Evolutionary conservation across 73 alveolate genomes (phyloP), one percentile per base, ranked within the genome.

Genomic region (Paramecium sexaurelia): DNA sequence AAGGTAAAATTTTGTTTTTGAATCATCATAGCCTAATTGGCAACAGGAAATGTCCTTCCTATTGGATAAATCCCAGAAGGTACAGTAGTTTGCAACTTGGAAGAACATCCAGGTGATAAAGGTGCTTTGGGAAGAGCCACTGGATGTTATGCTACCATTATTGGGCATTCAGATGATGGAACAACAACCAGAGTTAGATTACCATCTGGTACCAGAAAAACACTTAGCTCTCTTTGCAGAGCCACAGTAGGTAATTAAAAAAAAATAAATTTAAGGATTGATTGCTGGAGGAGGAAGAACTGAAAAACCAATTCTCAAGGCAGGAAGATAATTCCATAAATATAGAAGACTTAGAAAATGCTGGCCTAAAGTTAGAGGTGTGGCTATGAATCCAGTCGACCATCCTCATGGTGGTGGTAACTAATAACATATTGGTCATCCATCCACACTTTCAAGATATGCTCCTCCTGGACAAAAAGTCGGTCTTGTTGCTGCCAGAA

Each of bases 211-310:
- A 61, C 99, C 99, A 94, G 98, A 84, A 97, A 96, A 91, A 92
- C 98, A 73, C 87, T 97, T 33, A 92, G 93, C 45, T 92, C 96
- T 20, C 43, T 92, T 87, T 94, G 98, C 95, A 96, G 99, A 92
- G 99, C 99, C 87, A 97, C 97, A 97, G 95, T 97, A 24, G 99
- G 87, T 96, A 86, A 94, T 26, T 11, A 11, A 61, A 7, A 26
- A 11, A 9, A 29, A 61, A 9, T 29, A 22, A 61, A 17, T 61
- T 20, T 22, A 11, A 61, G 83, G 86, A 71, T 85, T 97, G 93
- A 98, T 97, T 37, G 99, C 99, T 17, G 99, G 99, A 40, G 99
- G 99, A 56, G 99, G 99, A 20, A 97, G 99, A 94, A 95, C 96
- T 56, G 99, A 97, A 93, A 97, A 97, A 94, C 99, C 99, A 9